These are phyloP conservation scores for Podospora australis DNA, from an alignment of 495 filamentous ascomycete species.

Conservation along the genomic window DNA sequence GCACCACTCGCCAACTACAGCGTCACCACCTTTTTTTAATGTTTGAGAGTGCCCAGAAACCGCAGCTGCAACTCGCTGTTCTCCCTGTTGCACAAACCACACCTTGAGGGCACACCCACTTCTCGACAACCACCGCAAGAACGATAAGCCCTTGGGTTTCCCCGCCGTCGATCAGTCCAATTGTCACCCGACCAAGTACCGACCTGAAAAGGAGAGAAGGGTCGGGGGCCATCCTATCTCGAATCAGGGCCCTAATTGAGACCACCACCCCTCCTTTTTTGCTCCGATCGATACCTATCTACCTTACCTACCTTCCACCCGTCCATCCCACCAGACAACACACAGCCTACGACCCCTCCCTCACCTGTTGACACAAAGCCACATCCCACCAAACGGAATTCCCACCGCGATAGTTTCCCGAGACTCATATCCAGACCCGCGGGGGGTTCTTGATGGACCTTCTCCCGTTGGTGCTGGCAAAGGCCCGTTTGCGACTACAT, in stretches of 20 bases:
- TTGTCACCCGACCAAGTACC: conserved; percentile 15
- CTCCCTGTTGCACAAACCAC: conserved; percentile 12
- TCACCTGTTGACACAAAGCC: neutral
- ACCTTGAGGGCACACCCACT: too few relatives aligned
- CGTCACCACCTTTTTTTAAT: too few relatives aligned
- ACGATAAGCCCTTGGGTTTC: neutral
- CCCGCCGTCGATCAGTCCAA: conserved; percentile 16
- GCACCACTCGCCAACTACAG: conserved; percentile 10
- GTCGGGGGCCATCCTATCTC: too few relatives aligned
- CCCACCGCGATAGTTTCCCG: too few relatives aligned
- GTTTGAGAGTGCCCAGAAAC: too few relatives aligned
- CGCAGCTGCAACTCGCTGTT: neutral
- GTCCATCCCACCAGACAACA: neutral
- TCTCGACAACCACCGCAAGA: neutral
- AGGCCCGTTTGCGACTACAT: too few relatives aligned
- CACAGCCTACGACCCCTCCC: neutral
- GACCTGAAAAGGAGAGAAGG: too few relatives aligned
- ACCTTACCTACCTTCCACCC: neutral
- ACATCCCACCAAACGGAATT: too few relatives aligned
- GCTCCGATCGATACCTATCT: too few relatives aligned
- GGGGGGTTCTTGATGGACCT: conserved; percentile 53
- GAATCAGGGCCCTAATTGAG: too few relatives aligned
- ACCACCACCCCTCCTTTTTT: too few relatives aligned
- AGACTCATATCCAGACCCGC: too few relatives aligned
- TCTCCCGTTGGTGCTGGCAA: conserved; percentile 56